These are phyloP conservation scores for Nakazawaea ishiwadae DNA, from an alignment of 805 yeast genomes.

Conservation along the genomic window DNA sequence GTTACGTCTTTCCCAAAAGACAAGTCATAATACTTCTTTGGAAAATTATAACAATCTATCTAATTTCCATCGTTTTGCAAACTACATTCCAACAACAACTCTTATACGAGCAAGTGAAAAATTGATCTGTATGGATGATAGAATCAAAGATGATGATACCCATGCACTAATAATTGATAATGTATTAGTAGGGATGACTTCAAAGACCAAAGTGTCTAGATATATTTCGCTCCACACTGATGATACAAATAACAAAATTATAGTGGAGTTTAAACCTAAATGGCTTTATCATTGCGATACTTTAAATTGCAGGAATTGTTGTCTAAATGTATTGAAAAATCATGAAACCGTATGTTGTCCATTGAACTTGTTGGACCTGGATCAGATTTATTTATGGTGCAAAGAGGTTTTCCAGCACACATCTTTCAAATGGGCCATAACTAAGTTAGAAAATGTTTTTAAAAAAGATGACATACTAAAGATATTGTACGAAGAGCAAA, in stretches of 20 bases:
- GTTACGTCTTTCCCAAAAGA: slow-evolving; percentile 1
- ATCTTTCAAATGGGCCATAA: slow-evolving; percentile 28
- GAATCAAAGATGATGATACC: not conserved
- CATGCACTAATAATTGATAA: slow-evolving; percentile 8
- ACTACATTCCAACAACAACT: not conserved
- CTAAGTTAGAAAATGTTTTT: slow-evolving; percentile 23
- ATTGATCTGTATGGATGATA: not conserved
- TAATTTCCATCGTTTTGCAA: not conserved
- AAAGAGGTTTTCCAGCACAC: slow-evolving; percentile 24
- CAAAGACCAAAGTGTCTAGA: not conserved
- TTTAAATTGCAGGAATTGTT: slow-evolving; percentile 42
- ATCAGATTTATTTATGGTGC: slow-evolving; percentile 31
- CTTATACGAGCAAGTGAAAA: not conserved
- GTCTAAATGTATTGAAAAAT: slow-evolving; percentile 28
- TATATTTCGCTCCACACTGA: not conserved
- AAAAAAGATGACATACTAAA: slow-evolving; percentile 13
- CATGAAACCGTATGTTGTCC: slow-evolving; percentile 34
- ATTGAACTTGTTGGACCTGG: slow-evolving; percentile 29
- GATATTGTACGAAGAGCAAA: slow-evolving; percentile 27
- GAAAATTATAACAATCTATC: slow-evolving; percentile 1
- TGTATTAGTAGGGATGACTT: slow-evolving; percentile 13
- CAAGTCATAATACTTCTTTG: not conserved
- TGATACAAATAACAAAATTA: not conserved
- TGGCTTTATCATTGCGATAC: slow-evolving; percentile 39
- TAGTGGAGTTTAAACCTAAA: slow-evolving; percentile 47